phyloP scores from a whole-genome alignment of 257 asterid species.

The Striga asiatica region DNA sequence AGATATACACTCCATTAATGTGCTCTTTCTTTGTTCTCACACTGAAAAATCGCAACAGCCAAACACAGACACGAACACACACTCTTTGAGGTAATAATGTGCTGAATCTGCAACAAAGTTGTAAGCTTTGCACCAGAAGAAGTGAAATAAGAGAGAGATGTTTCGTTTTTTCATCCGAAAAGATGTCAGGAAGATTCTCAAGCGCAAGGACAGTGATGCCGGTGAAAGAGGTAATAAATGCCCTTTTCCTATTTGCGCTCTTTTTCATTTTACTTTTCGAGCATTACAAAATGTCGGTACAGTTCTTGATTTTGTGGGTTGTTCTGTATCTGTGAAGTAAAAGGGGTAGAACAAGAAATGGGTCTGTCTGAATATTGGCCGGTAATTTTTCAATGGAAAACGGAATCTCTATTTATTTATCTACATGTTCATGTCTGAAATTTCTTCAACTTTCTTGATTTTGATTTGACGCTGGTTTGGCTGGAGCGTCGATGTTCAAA shows the following conservation, averaged over 20 bases:
- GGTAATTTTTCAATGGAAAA: not conserved
- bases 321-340: too few species aligned
- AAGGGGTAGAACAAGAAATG: too few species aligned
- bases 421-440: not conserved
- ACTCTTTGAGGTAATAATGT: constrained; percentile 26
- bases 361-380: too few species aligned
- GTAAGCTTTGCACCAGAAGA: not conserved
- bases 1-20: constrained; percentile 12
- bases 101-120: constrained; percentile 11
- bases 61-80: not conserved
- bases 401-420: not conserved
- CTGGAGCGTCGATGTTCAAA: not conserved
- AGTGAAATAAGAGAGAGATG: constrained; percentile 26
- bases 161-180: constrained; percentile 51
- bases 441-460: not conserved
- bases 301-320: too few species aligned
- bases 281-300: too few species aligned
- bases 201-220: constrained; percentile 96
- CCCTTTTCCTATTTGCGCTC: not conserved
- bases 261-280: not conserved
- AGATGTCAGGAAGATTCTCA: constrained; percentile 75
- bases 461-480: not conserved
- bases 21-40: constrained; percentile 8
- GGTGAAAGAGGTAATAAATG: constrained; percentile 97
- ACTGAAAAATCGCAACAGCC: too few species aligned